Base-by-base conservation (phyloP, 768 basidiomycete species). In the Gautieria morchelliformis region DNA sequence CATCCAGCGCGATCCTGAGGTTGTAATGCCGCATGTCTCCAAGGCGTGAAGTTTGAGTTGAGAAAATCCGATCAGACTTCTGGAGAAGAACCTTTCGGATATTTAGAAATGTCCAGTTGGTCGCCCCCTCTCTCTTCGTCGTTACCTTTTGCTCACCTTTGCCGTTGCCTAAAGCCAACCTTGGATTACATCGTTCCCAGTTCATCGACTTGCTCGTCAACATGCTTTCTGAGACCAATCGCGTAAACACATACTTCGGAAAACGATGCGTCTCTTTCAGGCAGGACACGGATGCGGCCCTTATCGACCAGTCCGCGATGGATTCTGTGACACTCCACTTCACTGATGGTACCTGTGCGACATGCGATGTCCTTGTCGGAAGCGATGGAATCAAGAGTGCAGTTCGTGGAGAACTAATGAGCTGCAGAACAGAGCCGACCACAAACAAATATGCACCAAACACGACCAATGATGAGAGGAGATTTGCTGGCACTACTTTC, bases 41-140 rank as follows among this genome's bases (percentile, higher is more conserved):
- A 50, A 78, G 77, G 68, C 10, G 65, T 74, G 61, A 76, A 73
- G 14, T 78, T 79, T 60, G 73, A 77, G 47, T 78, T 70, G 58
- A 67, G 78, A 44, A 68, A 71, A 50, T 77, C 78, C 1, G 77
- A 79, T 61, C 64, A 65, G 44, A 63, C 66, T 3, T 11, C 63
- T 15, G 71, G 75, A 56, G 77, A 74, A 47, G 58, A 48, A 37
- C 32, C 22, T 15, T 42, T 47, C 17, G 52, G 52, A 19, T 30
- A 53, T n/a, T 33, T 44, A 15, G 24, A 10, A 37, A 19, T 47
- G 5, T 54, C 52, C 5, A 53, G 58, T 59, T 37, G 17, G 58
- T 19, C 17, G 27, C 19, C 30, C n/a, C n/a, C n/a, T n/a, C n/a
- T n/a, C n/a, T n/a, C 27, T 30, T 0, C 27, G 15, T 24, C 44